Base-by-base conservation (phyloP, 2,329 filamentous ascomycete genomes). In the Penicillium carneum region DNA sequence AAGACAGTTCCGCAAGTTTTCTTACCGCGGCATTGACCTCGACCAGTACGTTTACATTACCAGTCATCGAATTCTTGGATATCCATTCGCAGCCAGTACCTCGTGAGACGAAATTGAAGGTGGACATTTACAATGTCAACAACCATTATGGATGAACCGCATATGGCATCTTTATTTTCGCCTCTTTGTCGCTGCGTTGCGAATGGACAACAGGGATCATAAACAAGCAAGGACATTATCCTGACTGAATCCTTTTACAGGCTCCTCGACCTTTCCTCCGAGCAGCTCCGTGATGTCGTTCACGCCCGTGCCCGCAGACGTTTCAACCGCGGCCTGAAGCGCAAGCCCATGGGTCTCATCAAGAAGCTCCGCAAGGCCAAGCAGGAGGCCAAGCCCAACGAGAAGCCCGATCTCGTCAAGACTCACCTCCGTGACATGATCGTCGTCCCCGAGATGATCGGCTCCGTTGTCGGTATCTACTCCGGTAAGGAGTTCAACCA, bases 401-500 rank as follows among this genome's bases (percentile, higher is more conserved):
- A 98, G 93, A 97, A 98, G 92, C 94, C 94, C 81, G 93, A 97
- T 81, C 88, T 95, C 79, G 94, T 98, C 87, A 97, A 97, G 91
- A 99, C 94, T 69, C 94, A 99, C 84, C 90, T 99, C 79, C 93
- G 94, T 84, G 90, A 99, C 87, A 99, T 99, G 95, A 97, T 99
- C 83, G 90, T 99, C 80, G 95, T 99, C 76, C 95, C 95, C 77
- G 95, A 99, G 88, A 98, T 99, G 95, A 99, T 99, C 81, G 95
- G 95, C 78, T 91, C 87, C 84, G 94, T 99, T 78, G 91, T 99
- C 78, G 95, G 93, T 82, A 95, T 99, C 87, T 99, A 99, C 91
- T 97, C 92, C 74, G 95, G 95, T 81, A 99, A 99, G 90, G 93
- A 98, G 85, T 99, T 99, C 91, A 99, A 99, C 90, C 94, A 97